phyloP scores from a whole-genome alignment of 108 stramenopile species.

The Phaeodactylum tricornutum region DNA sequence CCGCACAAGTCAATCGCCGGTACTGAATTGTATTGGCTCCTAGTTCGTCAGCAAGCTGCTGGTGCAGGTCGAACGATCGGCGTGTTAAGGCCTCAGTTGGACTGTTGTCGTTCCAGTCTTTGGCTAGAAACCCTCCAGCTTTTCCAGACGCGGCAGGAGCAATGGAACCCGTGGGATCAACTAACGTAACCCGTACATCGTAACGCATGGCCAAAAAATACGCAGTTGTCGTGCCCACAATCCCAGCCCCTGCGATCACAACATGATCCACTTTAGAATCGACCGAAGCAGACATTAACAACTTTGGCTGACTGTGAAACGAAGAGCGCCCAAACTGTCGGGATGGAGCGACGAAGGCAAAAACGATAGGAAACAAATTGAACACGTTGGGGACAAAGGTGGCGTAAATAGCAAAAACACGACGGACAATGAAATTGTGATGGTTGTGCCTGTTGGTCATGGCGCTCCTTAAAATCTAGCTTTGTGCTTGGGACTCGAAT shows the following conservation, averaged over 20 bases:
- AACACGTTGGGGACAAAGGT: too few species aligned
- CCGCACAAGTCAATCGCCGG: slow-evolving; percentile 45
- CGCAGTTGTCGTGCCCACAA: slow-evolving; percentile 54
- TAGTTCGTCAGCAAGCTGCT: slow-evolving; percentile 43
- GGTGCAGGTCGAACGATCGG: slow-evolving; percentile 57
- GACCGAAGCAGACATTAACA: too few species aligned
- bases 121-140: slow-evolving; percentile 76
- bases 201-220: slow-evolving; percentile 45
- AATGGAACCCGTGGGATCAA: slow-evolving; percentile 45
- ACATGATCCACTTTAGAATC: too few species aligned
- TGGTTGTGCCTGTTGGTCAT: too few species aligned
- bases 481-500: too few species aligned
- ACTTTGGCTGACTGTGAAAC: too few species aligned
- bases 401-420: too few species aligned
- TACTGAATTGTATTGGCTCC: slow-evolving; percentile 33
- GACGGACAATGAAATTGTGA: too few species aligned
- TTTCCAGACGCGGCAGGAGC: slow-evolving; percentile 71
- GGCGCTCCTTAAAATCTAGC: too few species aligned
- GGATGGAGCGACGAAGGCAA: too few species aligned
- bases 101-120: slow-evolving; percentile 54
- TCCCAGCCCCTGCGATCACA: slow-evolving; percentile 63
- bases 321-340: too few species aligned
- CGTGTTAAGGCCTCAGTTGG: slow-evolving; percentile 30
- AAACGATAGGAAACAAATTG: too few species aligned
- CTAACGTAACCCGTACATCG: slow-evolving; percentile 22